These are phyloP conservation scores for Sporothrix protearum DNA, from an alignment of 2,329 filamentous ascomycete genomes.

Conservation along the genomic window DNA sequence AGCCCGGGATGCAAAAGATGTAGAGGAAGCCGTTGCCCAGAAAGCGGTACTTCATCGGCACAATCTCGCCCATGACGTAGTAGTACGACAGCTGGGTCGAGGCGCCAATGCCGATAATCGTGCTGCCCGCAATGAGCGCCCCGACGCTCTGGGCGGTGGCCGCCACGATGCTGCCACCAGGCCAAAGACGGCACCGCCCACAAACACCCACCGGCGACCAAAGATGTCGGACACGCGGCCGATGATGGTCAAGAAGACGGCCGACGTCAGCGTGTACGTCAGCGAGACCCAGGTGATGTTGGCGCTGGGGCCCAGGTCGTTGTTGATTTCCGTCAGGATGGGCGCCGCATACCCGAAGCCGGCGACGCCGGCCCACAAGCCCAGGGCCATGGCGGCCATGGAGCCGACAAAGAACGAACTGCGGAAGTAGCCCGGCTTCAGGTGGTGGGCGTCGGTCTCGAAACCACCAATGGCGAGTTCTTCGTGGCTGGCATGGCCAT, in stretches of 20 bases:
- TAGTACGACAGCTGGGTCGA: conserved; percentile 40
- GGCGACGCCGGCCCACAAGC: conserved; percentile 33
- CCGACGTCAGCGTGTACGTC: conserved; percentile 33
- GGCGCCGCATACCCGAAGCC: conserved; percentile 33
- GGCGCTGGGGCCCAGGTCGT: conserved; percentile 22
- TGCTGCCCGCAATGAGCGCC: conserved; percentile 38
- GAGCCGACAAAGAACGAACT: conserved; percentile 23
- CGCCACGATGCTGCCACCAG: conserved; percentile 39
- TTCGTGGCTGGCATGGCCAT: conserved; percentile 14
- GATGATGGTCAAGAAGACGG: conserved; percentile 32
- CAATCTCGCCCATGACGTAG: conserved; percentile 40
- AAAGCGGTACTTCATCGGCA: conserved; percentile 39
- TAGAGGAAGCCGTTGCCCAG: conserved; percentile 36
- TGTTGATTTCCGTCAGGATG: conserved; percentile 25
- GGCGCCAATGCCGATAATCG: conserved; percentile 39
- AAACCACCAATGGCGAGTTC: conserved; percentile 16
- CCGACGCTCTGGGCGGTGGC: conserved; percentile 38
- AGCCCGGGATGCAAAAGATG: conserved; percentile 34
- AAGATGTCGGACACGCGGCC: conserved; percentile 34
- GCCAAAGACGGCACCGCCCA: conserved; percentile 34
- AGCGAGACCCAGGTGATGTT: conserved; percentile 36
- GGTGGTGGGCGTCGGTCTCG: conserved; percentile 16
- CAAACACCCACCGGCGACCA: conserved; percentile 34
- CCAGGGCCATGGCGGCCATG: conserved; percentile 25
- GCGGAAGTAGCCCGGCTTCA: conserved; percentile 24